Base-by-base conservation (phyloP, 352 stramenopile genomes). In the Globisporangium orthogonon region DNA sequence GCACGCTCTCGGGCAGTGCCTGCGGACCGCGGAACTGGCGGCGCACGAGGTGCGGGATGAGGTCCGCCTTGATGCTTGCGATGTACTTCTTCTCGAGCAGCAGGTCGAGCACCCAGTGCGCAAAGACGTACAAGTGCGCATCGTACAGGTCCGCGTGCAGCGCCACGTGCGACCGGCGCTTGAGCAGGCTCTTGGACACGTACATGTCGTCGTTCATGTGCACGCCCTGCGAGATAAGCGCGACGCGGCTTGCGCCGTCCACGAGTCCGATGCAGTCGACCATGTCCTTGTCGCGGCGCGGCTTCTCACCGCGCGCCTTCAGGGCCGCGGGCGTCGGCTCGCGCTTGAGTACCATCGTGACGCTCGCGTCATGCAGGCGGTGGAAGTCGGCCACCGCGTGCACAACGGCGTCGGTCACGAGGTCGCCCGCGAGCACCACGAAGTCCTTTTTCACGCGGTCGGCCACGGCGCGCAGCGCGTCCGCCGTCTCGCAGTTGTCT, bases 81-180 rank as follows among this genome's bases (percentile, higher is more conserved):
- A 94, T 89, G 69, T 89, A 83, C 65, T 90, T 88, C 65, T 91
- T 94, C 65, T 90, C 81, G 41, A 81, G 62, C 56, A 93, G 52
- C 41, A 91, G 61, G 33, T 90, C 77, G 9, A 93, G 57, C 48
- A 93, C 81, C 81, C 83, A 91, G 61, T 90, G 81, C 46, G 83
- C 82, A 54, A 93, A 93, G 56, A 93, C 85, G 74, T 91, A 93
- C 45, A 93, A 82, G 61, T 93, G 83, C 43, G 76, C 68, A 54
- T 93, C 83, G 62, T 90, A 91, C 52, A 91, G 65, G 41, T 93
- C 81, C 65, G 80, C 80, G 65, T 87, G 83, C 52, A 93, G 67
- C 54, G 83, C 78, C 49, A 93, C 77, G 57, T 84, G 76, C 54
- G 73, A 78, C 30, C 74, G 73, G 47, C 81, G 73, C 71, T 91